Evolutionary conservation across 306 rosid species (phyloP).

Genomic region (Parietaria judaica): DNA sequence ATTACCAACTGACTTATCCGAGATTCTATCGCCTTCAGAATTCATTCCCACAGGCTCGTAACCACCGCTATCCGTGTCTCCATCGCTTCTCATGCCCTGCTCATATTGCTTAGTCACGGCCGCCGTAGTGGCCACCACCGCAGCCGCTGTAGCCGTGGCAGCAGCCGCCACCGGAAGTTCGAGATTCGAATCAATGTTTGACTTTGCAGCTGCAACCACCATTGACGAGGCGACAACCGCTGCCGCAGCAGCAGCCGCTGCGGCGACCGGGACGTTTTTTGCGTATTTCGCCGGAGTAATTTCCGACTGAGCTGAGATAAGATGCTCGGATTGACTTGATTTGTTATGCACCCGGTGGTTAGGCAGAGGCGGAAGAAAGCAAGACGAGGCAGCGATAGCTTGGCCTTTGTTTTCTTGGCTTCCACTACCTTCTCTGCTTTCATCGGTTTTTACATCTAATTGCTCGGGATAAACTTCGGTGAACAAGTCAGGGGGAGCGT

Average conservation of each 20-base stretch:
- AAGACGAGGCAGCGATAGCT: slow-evolving; percentile 30
- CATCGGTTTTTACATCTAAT: slow-evolving; percentile 28
- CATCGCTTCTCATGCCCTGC: slow-evolving; percentile 55
- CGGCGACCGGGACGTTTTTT: slow-evolving; percentile 79
- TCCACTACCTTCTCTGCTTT: slow-evolving; percentile 29
- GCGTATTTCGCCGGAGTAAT: slow-evolving; percentile 46
- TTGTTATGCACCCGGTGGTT: slow-evolving; percentile 34
- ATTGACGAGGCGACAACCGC: slow-evolving; percentile 92
- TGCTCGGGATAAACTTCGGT: slow-evolving; percentile 65
- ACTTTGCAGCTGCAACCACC: slow-evolving; percentile 79
- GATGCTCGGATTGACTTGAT: slow-evolving; percentile 47
- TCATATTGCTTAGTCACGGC: slow-evolving; percentile 80
- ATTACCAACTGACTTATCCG: slow-evolving; percentile 65
- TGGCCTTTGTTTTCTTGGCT: slow-evolving; percentile 29
- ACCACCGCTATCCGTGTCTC: slow-evolving; percentile 44
- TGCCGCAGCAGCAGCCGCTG: slow-evolving; percentile 82
- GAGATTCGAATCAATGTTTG: slow-evolving; percentile 49
- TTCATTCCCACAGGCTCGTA: slow-evolving; percentile 33
- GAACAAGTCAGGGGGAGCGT: slow-evolving; percentile 86
- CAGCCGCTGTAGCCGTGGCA: slow-evolving; percentile 95
- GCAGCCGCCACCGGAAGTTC: slow-evolving; percentile 92
- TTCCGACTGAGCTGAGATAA: slow-evolving; percentile 37
- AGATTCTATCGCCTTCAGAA: slow-evolving; percentile 62
- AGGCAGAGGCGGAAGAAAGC: slow-evolving; percentile 62
- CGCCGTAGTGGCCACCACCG: slow-evolving; percentile 90